Evolutionary conservation across 768 basidiomycete species (phyloP).

Genomic region (Rhodocollybia butyracea): DNA sequence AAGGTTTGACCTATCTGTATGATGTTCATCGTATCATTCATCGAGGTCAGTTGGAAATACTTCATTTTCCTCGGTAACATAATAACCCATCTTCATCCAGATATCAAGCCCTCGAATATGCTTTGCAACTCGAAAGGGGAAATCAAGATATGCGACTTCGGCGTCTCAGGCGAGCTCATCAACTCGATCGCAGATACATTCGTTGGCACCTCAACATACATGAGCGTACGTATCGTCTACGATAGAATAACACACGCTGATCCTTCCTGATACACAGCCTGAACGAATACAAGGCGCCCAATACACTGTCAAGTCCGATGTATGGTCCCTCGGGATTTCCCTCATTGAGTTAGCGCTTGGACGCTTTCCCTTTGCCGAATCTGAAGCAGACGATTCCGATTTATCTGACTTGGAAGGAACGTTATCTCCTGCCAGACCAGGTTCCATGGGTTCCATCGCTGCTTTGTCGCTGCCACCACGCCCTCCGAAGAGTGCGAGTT

Average conservation of each 20-base stretch:
- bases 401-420: constrained; percentile 80
- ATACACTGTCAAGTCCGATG: constrained; percentile 98
- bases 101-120: constrained; percentile 99
- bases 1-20: constrained; percentile 95
- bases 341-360: constrained; percentile 96
- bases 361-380: constrained; percentile 94
- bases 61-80: constrained; percentile 10
- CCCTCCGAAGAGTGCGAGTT: constrained; percentile 38
- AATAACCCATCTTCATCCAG: constrained; percentile 39
- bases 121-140: constrained; percentile 91
- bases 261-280: constrained; percentile 53
- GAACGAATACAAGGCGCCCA: constrained; percentile 98
- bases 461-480: constrained; percentile 24
- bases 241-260: constrained; percentile 11
- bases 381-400: constrained; percentile 72
- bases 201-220: constrained; percentile 98
- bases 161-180: constrained; percentile 97
- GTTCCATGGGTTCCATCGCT: constrained; percentile 43
- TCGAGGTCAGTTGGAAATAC: constrained; percentile 65
- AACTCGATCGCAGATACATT: constrained; percentile 99
- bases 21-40: constrained; percentile 98
- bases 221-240: constrained; percentile 73
- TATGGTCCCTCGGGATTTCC: constrained; percentile 97
- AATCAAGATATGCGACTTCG: constrained; percentile 99
- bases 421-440: constrained; percentile 68